Evolutionary conservation across 805 yeast species (phyloP), one percentile per base, ranked within the genome.

Genomic region (Wickerhamiella domercqiae): DNA sequence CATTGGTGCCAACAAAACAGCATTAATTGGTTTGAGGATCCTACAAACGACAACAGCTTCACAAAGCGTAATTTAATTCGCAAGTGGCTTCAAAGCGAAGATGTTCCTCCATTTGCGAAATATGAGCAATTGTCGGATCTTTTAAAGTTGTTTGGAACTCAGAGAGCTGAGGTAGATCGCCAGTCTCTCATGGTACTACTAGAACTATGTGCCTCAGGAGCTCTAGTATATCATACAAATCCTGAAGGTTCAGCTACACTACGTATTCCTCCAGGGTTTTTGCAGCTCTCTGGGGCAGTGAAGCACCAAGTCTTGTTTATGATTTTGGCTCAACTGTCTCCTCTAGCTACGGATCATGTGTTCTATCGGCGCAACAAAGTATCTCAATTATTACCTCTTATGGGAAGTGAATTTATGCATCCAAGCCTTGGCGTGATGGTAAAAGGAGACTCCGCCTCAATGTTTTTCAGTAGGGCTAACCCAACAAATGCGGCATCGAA

Each of bases 21-120:
- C 1, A 44, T 79, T 0, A 35, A 42, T 0, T 80, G 90, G 87
- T 72, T 75, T 50, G 86, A 79, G 47, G 93, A 81, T 47, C 50
- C 57, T 2, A 73, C 87, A 0, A 81, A 81, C 45, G 73, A 75
- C 45, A 56, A 64, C 2, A 47, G 50, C 7, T 60, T 75, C 32
- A 78, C 87, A 0, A 47, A 57, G 26, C 60, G 93, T 35, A 80
- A 80, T 47, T 55, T 64, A 14, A 58, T 72, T 2, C 60, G 90
- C 28, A 29, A 36, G 13, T 14, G 34, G 31, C 39, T 34, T 19
- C 35, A 24, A 5, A 24, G 7, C 5, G 33, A 7, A 9, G 55
- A 57, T 29, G 5, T 62, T 64, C 9, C 43, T 28, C 19, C 66
- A 56, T 21, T 29, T 5, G 19, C 43, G 20, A 29, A 44, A 2